Base-by-base conservation (phyloP, 202 grass and related monocot species). In the Schoenoplectus tabernaemontani region DNA sequence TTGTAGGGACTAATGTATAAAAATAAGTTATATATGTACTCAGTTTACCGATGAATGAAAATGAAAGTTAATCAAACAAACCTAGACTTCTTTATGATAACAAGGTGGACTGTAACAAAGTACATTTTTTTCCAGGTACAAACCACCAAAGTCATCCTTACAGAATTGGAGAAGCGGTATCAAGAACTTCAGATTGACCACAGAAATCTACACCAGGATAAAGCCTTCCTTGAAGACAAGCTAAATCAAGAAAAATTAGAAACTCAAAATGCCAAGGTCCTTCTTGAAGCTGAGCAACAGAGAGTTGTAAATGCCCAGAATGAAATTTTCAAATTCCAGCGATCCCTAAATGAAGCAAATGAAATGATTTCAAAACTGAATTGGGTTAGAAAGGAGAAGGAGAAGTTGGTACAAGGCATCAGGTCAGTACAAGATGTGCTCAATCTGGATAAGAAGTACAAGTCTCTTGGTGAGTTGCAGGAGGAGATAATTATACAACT, bases 401-500 rank as follows among this genome's bases (percentile, higher is more conserved):
- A 87, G 71, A 89, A 83, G 54, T 77, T 99, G 54, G 81, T 82
- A 53, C 87, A 88, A 81, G 90, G 90, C 41, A 82, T 99, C 83
- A 48, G 64, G 85, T 86, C 89, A 53, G 76, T 99, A 77, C 75
- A 89, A 61, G 83, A 91, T 83, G 85, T 83, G 17, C 83, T 99
- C 53, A 87, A 97, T 76, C 67, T 99, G 70, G 81, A 92, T 90
- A 80, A 95, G 76, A 92, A 88, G 24, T 87, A 95, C 58, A 78
- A 77, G 8, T 87, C 88, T 2, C 76, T 92, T 43, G 88, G 92
- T 79, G 68, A 79, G 17, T 87, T 99, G 83, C 90, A 92, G 83
- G 63, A 92, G 87, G 96, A 91, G 56, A 69, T 95, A 60, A 84
- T 95, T 76, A 74, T 99, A 83, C 96, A 99, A 79, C 86, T 99